A percentile compares a stretch with the other conserved stretches of the same genome.
These are phyloP conservation scores for Xylariales sp. DNA, from an alignment of 2,329 filamentous ascomycete species.

Conservation along the genomic window DNA sequence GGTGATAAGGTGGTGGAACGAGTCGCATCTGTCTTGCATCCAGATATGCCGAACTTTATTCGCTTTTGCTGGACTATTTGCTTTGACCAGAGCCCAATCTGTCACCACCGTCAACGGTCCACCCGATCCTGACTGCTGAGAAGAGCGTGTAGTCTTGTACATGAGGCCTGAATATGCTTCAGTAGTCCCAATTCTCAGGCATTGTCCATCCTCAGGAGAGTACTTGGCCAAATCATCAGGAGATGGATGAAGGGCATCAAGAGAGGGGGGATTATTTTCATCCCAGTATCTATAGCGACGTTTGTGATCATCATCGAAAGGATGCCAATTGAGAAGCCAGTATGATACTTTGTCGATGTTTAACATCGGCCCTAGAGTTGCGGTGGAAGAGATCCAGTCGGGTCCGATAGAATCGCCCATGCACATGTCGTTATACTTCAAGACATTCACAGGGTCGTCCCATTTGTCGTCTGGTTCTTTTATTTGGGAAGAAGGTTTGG, in stretches of 20 bases:
- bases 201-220: background rate
- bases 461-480: conserved; percentile 6
- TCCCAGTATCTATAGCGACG: background rate
- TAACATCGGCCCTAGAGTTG: conserved; percentile 11
- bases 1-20: conserved; percentile 8
- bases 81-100: conserved; percentile 13
- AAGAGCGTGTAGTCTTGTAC: conserved; percentile 9
- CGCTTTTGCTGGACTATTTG: background rate
- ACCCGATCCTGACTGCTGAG: background rate
- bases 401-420: conserved; percentile 14
- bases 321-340: conserved; percentile 13
- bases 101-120: too few species aligned
- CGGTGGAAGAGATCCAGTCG: conserved; percentile 4
- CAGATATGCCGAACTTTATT: conserved; percentile 10
- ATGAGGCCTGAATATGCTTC: conserved; percentile 13
- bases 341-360: conserved; percentile 10
- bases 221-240: conserved; percentile 9
- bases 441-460: conserved; percentile 9
- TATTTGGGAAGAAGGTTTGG: background rate
- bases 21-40: background rate
- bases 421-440: conserved; percentile 7
- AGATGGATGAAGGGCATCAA: conserved; percentile 11
- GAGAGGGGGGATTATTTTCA: background rate
- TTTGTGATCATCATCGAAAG: conserved; percentile 12
- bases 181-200: background rate